A percentile compares a stretch with the other conserved stretches of the same genome.
Evolutionary conservation across 306 rosid species (phyloP).

Genomic region (Vicia sativa): DNA sequence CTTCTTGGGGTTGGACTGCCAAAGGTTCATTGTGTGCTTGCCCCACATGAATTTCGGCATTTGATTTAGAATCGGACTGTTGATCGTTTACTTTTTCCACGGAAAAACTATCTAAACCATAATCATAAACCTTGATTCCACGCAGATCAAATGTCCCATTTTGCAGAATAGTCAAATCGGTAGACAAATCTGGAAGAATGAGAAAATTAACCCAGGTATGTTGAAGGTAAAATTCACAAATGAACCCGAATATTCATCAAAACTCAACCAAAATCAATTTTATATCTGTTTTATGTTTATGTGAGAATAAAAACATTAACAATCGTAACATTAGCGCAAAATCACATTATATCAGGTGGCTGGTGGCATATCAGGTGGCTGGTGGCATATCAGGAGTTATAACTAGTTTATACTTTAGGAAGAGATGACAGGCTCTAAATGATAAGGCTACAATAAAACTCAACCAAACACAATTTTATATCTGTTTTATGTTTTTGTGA

Average conservation of each 20-base stretch:
- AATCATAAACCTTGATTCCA: constrained; percentile 56
- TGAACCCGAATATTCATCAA: constrained; percentile 8
- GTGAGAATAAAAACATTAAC: neutral
- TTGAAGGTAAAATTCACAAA: constrained; percentile 17
- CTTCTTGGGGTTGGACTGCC: constrained; percentile 44
- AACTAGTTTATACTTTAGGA: neutral
- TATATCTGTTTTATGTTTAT: constrained; percentile 2
- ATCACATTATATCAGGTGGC: neutral
- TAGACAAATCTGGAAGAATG: constrained; percentile 69
- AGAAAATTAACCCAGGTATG: constrained; percentile 33
- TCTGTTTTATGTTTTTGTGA: constrained; percentile 4
- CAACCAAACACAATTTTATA: neutral
- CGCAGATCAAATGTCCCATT: constrained; percentile 60
- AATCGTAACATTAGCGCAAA: neutral
- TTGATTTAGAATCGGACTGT: constrained; percentile 49
- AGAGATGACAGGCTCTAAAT: constrained; percentile 10
- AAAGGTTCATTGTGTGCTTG: constrained; percentile 43
- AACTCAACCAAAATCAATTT: neutral
- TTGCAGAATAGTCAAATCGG: constrained; percentile 59
- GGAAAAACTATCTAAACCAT: constrained; percentile 45
- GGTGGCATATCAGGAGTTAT: neutral
- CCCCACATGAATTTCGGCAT: constrained; percentile 48
- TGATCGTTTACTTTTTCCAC: constrained; percentile 52
- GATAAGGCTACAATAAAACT: constrained; percentile 30
- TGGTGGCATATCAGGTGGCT: no score